Percentiles rank a stretch among this genome's conserved stretches.
Conservation (phyloP, 176 grass and related monocot species). For the Bromus sterilis region DNA sequence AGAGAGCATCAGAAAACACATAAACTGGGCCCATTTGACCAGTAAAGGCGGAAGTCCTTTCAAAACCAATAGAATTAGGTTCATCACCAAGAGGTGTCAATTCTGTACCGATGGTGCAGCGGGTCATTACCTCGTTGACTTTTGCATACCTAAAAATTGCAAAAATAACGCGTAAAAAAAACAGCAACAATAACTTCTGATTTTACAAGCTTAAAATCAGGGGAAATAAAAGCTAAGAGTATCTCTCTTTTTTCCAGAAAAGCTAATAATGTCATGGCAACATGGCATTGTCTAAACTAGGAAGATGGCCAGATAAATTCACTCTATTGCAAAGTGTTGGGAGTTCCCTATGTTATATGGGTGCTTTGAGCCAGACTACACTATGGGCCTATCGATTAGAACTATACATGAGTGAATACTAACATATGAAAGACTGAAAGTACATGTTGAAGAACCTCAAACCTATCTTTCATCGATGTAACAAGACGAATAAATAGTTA, state of each 20-base stretch:
- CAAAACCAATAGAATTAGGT: constrained; percentile 62
- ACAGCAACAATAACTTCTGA: background rate
- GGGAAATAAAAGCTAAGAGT: background rate
- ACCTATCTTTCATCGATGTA: background rate
- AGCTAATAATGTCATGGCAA: background rate
- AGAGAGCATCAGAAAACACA: constrained; percentile 80
- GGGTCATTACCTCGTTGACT: constrained; percentile 84
- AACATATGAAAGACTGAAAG: background rate
- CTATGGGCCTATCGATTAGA: background rate
- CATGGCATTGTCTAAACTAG: background rate
- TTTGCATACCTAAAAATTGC: constrained; percentile 73
- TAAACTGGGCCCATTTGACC: constrained; percentile 99
- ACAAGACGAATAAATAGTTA: constrained; percentile 1
- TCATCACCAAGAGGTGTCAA: constrained; percentile 72
- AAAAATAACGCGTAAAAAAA: too few relatives aligned
- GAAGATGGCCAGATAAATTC: background rate
- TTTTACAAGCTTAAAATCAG: constrained; percentile 1
- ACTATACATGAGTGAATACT: background rate
- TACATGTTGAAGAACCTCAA: background rate
- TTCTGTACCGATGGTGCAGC: constrained; percentile 79
- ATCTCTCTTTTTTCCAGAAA: background rate
- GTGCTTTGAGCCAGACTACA: background rate
- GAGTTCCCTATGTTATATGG: background rate
- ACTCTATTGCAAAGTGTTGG: background rate
- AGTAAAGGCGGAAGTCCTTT: constrained; percentile 65